A percentile compares a stretch with the other conserved stretches of the same genome.
phyloP scores from a whole-genome alignment of 1,284 basidiomycete genomes.

The Pseudozyma tsukubaensis region DNA sequence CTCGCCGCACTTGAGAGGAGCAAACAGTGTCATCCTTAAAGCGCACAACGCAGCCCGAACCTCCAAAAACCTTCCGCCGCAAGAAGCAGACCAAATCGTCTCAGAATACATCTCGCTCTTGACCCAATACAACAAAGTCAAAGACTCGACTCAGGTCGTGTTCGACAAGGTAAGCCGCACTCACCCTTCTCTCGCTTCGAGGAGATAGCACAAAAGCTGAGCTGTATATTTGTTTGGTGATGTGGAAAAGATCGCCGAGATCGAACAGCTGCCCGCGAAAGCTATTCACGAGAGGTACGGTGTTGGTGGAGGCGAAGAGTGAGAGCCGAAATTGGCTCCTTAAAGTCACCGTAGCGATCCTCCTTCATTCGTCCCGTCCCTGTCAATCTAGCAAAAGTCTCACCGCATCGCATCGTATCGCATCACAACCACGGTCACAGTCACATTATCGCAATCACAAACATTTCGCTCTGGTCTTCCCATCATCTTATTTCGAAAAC shows the following conservation, averaged over 20 bases:
- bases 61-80: conserved; percentile 11
- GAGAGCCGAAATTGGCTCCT: neutral
- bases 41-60: conserved; percentile 25
- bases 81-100: conserved; percentile 33
- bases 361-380: neutral
- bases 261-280: conserved; percentile 35
- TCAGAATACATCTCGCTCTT: conserved; percentile 34
- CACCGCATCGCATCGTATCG: neutral
- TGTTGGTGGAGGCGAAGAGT: conserved; percentile 7
- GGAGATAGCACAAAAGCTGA: neutral
- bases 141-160: conserved; percentile 31
- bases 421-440: neutral
- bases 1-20: too few species aligned
- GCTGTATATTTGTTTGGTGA: neutral
- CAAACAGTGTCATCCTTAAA: conserved; percentile 14
- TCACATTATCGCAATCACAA: neutral
- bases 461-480: neutral
- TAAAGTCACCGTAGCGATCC: neutral
- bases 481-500: neutral
- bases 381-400: neutral
- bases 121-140: conserved; percentile 43
- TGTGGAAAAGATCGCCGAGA: conserved; percentile 34
- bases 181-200: neutral
- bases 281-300: conserved; percentile 35
- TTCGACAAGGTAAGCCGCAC: conserved; percentile 38